Evolutionary conservation across 2,329 filamentous ascomycete species (phyloP), one percentile per base, ranked within the genome.

Genomic region (Fusarium nisikadoi): DNA sequence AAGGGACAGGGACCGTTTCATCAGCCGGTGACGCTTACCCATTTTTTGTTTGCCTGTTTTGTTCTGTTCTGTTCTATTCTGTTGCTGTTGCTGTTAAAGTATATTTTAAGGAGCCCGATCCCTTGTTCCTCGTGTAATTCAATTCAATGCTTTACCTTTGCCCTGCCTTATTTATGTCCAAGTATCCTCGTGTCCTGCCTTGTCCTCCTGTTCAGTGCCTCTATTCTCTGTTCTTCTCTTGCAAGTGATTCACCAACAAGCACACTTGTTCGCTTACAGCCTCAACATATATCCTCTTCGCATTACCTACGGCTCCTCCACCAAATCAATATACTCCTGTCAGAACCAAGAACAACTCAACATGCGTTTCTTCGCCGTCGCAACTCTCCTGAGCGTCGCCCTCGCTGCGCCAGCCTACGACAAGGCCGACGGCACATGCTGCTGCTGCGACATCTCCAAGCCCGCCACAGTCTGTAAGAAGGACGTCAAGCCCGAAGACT

Each of bases 361-460:
- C 45, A 80, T 80, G 78, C 77, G 68, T 39, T 76, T 77, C 71
- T 59, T 70, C 25, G 45, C 58, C 43, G 31, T 78, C 49, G 63
- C 73, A 41, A 70, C 65, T 49, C 46, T 80, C 56, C 56, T 80
- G 68, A 38, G 64, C 25, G 45, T 70, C 47, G 62, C 72, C 68
- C 42, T 75, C 56, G 74, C 73, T 20, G 70, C 68, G 31, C 72
- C 76, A 6, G 58, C 68, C 59, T 43, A 62, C 50, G 55, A 68
- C 33, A 65, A 72, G n/a, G 17, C 46, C 27, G 36, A 49, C 27
- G 65, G 35, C 20, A 60, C 63, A 14, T 82, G 80, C 76, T 82
- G 80, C 76, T 82, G 80, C 76, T 82, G 80, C 71, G 75, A 81
- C 50, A 65, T 76, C 17, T 65, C 66, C 13, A 53, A 60, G 11